Base-by-base conservation (phyloP, 1,284 basidiomycete species). In the Amylostereum areolatum region DNA sequence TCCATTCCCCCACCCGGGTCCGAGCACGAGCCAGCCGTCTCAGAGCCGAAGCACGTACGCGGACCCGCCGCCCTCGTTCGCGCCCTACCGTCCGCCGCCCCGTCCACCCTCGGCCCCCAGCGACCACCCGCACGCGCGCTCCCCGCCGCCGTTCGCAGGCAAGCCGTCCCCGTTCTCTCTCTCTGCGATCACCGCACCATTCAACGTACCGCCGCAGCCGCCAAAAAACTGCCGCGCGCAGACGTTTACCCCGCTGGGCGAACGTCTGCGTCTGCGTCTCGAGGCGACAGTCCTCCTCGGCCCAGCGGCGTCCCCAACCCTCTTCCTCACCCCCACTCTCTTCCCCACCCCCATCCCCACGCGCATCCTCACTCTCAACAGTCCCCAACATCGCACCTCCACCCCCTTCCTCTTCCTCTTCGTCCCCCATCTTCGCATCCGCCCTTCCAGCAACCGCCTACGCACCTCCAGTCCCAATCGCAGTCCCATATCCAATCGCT, bases 201-300 rank as follows among this genome's bases (percentile, higher is more conserved):
- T 61, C 47, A 54, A 55, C 39, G 50, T 45, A 25, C 54, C 55
- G 29, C 52, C 50, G 32, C 68, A 70, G 67, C n/a, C n/a, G n/a
- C 55, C 75, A 77, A 77, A 77, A 77, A 77, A 76, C 70, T 72
- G 33, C 65, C 60, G 47, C 67, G 74, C 74, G 74, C 75, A 75
- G 75, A 75, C 69, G 72, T 64, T 62, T 63, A 66, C 59, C 52
- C 62, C 57, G 66, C 73, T 67, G 75, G 73, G 73, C 71, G 71
- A 55, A 69, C 70, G 72, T 73, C 74, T 77, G 75, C 73, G 75
- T 74, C 62, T 46, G 50, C 55, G 49, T 45, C 52, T 56, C n/a
- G n/a, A n/a, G n/a, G n/a, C n/a, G n/a, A n/a, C n/a, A 50, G 47
- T 54, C 48, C 56, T 37, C 54, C 51, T 58, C 62, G 64, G 65